Conservation (phyloP, 768 basidiomycete genomes). For the Pisolithus marmoratus region DNA sequence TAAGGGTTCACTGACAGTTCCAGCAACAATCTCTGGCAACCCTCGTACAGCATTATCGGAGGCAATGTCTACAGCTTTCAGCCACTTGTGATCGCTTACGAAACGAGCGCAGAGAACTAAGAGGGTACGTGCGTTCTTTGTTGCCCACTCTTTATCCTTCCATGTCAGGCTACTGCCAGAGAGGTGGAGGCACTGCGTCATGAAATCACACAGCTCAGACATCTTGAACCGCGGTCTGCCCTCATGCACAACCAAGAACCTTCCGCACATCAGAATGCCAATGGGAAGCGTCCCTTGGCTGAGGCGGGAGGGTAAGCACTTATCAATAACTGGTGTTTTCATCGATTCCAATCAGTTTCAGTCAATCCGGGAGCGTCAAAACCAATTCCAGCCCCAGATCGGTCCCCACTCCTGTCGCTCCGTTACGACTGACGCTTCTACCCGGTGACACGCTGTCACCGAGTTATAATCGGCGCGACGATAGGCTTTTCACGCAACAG, state of each 20-base stretch:
- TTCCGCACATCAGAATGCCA: constrained; percentile 41
- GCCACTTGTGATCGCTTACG: constrained; percentile 28
- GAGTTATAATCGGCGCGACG: constrained; percentile 26
- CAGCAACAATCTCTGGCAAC: constrained; percentile 72
- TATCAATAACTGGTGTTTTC: not conserved
- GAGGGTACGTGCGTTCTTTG: constrained; percentile 38
- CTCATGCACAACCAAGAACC: constrained; percentile 24
- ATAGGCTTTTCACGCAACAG: constrained; percentile 8
- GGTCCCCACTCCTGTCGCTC: constrained; percentile 48
- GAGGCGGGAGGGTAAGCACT: constrained; percentile 38
- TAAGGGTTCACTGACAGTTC: constrained; percentile 42
- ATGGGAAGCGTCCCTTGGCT: constrained; percentile 61
- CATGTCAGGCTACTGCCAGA: constrained; percentile 29
- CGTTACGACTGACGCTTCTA: constrained; percentile 63
- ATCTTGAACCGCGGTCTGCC: constrained; percentile 23
- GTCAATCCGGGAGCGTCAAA: constrained; percentile 19
- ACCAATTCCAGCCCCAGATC: constrained; percentile 60
- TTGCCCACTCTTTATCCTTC: constrained; percentile 3
- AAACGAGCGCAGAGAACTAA: constrained; percentile 41
- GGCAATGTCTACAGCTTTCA: constrained; percentile 44
- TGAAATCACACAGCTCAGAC: constrained; percentile 48
- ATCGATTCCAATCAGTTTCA: constrained; percentile 3
- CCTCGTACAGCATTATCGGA: constrained; percentile 59
- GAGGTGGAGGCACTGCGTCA: constrained; percentile 40
- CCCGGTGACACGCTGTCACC: constrained; percentile 41